A percentile compares a stretch with the other conserved stretches of the same genome.
Conservation (phyloP, 2,329 filamentous ascomycete genomes). For the Aspergillus pseudoviridinutans region DNA sequence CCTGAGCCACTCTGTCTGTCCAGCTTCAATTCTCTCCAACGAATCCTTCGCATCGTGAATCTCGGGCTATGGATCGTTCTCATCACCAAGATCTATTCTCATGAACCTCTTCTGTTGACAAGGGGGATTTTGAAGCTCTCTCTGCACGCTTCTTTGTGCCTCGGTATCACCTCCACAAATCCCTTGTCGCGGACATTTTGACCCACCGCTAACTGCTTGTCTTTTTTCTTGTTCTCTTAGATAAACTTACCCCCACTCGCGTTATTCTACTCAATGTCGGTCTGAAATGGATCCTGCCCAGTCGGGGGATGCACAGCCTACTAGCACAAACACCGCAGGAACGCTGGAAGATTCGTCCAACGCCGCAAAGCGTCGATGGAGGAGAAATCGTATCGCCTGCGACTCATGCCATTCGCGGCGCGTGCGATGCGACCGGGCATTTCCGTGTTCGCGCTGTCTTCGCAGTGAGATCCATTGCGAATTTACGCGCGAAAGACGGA, state of each 20-base stretch:
- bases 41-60: not conserved
- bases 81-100: not conserved
- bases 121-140: not conserved
- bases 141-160: not conserved
- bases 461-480: slow-evolving; percentile 68
- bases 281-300: slow-evolving; percentile 30
- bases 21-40: not conserved
- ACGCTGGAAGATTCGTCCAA: slow-evolving; percentile 12
- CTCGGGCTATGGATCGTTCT: not conserved
- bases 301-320: slow-evolving; percentile 22
- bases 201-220: not conserved
- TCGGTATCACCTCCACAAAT: not conserved
- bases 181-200: not conserved
- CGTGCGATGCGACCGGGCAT: slow-evolving; percentile 89
- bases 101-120: not conserved
- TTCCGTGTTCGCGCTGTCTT: slow-evolving; percentile 86
- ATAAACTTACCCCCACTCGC: not conserved
- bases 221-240: not conserved
- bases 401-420: slow-evolving; percentile 93
- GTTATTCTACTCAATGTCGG: slow-evolving; percentile 18
- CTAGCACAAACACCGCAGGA: slow-evolving; percentile 9
- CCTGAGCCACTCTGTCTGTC: not conserved
- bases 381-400: slow-evolving; percentile 58
- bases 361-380: slow-evolving; percentile 33
- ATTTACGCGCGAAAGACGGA: slow-evolving; percentile 88